Evolutionary conservation across 768 basidiomycete genomes (phyloP).

Genomic region (Serendipita indica): DNA sequence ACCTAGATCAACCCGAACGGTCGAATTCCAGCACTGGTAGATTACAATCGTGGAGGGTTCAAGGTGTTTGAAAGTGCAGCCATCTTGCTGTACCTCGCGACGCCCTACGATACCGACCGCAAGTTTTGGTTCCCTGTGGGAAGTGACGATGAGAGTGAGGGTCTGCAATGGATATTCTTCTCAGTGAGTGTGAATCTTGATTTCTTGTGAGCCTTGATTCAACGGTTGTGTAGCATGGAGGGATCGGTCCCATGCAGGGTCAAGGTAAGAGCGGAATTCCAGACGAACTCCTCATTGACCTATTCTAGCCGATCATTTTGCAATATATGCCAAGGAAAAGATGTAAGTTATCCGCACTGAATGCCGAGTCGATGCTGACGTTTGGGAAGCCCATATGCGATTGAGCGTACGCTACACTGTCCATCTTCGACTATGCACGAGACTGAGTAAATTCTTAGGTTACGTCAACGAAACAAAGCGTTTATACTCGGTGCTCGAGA

Average conservation of each 20-base stretch:
- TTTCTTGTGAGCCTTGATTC: not conserved
- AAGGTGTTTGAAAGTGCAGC: slow-evolving; percentile 64
- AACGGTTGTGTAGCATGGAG: slow-evolving; percentile 48
- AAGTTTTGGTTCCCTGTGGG: slow-evolving; percentile 48
- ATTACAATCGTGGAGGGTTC: slow-evolving; percentile 45
- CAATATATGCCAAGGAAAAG: slow-evolving; percentile 44
- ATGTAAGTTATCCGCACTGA: slow-evolving; percentile 33
- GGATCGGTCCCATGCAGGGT: slow-evolving; percentile 80
- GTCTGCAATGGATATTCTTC: slow-evolving; percentile 81
- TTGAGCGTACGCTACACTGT: not conserved
- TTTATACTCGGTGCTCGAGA: slow-evolving; percentile 70
- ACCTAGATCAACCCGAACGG: slow-evolving; percentile 25
- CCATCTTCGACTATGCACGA: not conserved
- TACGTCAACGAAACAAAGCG: slow-evolving; percentile 72
- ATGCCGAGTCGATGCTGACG: no score
- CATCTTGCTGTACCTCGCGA: slow-evolving; percentile 64
- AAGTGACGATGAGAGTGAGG: slow-evolving; percentile 47
- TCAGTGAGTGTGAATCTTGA: no score
- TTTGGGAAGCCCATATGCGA: not conserved
- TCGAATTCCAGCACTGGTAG: slow-evolving; percentile 52
- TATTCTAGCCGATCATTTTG: slow-evolving; percentile 56
- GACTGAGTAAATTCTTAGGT: slow-evolving; percentile 34
- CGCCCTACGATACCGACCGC: slow-evolving; percentile 66
- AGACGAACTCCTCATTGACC: no score
- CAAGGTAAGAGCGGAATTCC: no score